phyloP scores from a whole-genome alignment of 2,329 filamentous ascomycete species.

The Botrytis fabae region DNA sequence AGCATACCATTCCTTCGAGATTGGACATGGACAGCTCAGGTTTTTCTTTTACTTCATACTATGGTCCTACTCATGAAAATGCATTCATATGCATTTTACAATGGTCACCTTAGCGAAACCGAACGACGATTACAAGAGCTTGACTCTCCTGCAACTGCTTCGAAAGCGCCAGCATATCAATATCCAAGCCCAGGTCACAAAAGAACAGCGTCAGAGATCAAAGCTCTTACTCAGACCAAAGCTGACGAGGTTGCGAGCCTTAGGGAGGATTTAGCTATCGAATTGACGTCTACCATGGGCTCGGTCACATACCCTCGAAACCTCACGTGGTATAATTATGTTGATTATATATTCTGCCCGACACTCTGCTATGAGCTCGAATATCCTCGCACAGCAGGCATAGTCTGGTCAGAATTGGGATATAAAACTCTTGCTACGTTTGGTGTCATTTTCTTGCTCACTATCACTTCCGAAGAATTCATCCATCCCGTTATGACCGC shows the following conservation, averaged over 20 bases:
- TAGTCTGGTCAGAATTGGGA: conserved; percentile 77
- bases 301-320: conserved; percentile 89
- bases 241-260: conserved; percentile 56
- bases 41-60: conserved; percentile 89
- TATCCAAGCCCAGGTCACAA: conserved; percentile 57
- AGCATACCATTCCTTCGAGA: conserved; percentile 77
- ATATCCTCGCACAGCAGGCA: conserved; percentile 77
- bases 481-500: conserved; percentile 86
- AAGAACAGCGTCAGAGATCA: conserved; percentile 27
- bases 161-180: conserved; percentile 69
- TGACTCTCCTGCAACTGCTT: conserved; percentile 71
- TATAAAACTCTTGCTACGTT: conserved; percentile 89
- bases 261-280: conserved; percentile 82
- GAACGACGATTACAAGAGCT: conserved; percentile 77
- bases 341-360: conserved; percentile 86
- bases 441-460: conserved; percentile 93
- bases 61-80: conserved; percentile 97
- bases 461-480: conserved; percentile 89
- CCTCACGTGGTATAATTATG: conserved; percentile 77
- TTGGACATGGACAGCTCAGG: conserved; percentile 97
- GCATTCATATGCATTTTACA: conserved; percentile 98
- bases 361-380: conserved; percentile 98
- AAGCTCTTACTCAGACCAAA: conserved; percentile 36
- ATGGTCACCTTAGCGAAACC: conserved; percentile 88
- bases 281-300: conserved; percentile 88